These are phyloP conservation scores for Nemania sp. DNA, from an alignment of 2,329 filamentous ascomycete species.

Conservation along the genomic window DNA sequence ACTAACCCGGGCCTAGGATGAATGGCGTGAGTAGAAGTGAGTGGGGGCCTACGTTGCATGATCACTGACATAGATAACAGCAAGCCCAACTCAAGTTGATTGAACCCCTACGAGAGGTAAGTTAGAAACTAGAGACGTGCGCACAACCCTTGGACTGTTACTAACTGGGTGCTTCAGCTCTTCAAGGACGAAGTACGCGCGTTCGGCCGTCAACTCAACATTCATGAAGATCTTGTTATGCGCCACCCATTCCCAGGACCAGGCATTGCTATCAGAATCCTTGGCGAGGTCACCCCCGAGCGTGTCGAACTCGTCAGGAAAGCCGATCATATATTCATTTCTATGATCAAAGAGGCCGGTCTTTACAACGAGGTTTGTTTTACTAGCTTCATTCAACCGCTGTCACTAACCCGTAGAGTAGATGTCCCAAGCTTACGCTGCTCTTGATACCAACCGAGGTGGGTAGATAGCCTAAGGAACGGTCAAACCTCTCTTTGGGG, in stretches of 20 bases:
- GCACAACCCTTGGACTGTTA: constrained; percentile 48
- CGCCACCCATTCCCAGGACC: constrained; percentile 81
- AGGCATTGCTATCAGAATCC: constrained; percentile 79
- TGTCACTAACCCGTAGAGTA: constrained; percentile 38
- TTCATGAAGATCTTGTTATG: constrained; percentile 80
- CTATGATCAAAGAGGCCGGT: constrained; percentile 77
- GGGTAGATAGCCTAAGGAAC: constrained; percentile 9
- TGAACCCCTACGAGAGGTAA: constrained; percentile 77
- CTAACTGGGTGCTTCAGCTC: constrained; percentile 30
- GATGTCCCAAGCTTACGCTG: constrained; percentile 63
- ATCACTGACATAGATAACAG: constrained; percentile 30
- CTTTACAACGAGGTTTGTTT: constrained; percentile 70
- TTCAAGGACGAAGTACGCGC: constrained; percentile 84
- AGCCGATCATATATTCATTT: constrained; percentile 79
- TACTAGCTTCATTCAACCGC: constrained; percentile 1
- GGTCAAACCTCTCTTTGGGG: too few species aligned
- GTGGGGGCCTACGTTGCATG: constrained; percentile 26
- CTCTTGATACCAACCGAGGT: constrained; percentile 56
- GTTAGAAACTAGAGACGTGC: constrained; percentile 64
- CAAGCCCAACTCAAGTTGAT: constrained; percentile 70
- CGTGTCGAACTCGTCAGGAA: constrained; percentile 82
- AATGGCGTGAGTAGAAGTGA: constrained; percentile 47
- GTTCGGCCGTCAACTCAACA: constrained; percentile 76
- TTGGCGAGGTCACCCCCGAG: constrained; percentile 86
- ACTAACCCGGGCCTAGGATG: constrained; percentile 42